Percentiles rank a stretch among this genome's conserved stretches.
phyloP scores from a whole-genome alignment of 208 protist genomes.

The Leishmania turanica region DNA sequence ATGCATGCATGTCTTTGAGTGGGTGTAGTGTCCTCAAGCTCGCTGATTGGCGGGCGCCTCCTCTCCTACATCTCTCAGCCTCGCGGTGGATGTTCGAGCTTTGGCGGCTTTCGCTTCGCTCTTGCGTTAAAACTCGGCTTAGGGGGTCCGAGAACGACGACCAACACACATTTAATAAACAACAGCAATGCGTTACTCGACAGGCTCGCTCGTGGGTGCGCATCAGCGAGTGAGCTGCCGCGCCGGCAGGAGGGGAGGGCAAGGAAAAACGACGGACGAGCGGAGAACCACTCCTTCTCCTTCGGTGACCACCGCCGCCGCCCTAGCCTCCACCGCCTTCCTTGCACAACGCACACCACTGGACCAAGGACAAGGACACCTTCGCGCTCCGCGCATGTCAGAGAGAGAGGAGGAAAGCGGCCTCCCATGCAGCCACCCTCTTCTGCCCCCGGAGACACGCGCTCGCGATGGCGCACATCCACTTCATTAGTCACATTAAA shows the following conservation, averaged over 20 bases:
- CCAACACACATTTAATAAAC: neutral
- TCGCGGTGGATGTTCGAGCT: neutral
- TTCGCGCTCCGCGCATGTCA: neutral
- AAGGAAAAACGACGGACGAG: neutral
- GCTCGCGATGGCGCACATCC: neutral
- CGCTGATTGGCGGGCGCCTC: neutral
- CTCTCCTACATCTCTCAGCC: neutral
- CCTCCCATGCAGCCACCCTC: neutral
- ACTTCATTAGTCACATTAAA: constrained; percentile 6
- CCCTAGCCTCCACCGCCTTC: neutral
- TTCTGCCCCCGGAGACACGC: neutral
- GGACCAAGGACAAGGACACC: neutral
- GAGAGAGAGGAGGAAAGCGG: neutral
- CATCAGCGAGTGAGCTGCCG: neutral
- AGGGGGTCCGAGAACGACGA: neutral
- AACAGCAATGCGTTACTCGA: constrained; percentile 4
- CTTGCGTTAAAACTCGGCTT: neutral
- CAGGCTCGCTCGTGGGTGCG: neutral
- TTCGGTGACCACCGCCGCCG: neutral
- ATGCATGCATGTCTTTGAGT: neutral
- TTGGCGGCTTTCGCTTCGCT: neutral
- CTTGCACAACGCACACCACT: neutral
- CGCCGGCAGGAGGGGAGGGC: neutral
- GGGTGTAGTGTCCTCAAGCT: neutral
- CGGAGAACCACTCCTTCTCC: neutral